Conservation (phyloP, 2,329 filamentous ascomycete species). For the Paracoccidioides lutzii region DNA sequence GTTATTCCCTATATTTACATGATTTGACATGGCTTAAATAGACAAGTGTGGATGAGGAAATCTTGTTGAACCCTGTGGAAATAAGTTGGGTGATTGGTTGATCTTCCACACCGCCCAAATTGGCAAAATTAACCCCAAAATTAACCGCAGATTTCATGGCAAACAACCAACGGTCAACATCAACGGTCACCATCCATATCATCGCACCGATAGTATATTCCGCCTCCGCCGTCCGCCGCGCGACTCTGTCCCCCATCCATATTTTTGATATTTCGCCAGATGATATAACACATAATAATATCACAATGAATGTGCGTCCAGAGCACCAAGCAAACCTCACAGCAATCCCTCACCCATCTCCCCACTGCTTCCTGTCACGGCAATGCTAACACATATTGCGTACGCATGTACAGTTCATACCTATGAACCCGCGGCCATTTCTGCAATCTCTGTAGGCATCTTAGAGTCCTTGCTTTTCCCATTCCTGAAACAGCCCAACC, state of each 20-base stretch:
- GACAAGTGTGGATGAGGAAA: background rate
- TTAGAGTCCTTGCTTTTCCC: background rate
- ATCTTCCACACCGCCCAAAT: background rate
- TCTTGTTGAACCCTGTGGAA: background rate
- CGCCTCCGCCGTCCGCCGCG: background rate
- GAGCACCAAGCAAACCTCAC: background rate
- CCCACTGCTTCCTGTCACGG: background rate
- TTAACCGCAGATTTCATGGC: background rate
- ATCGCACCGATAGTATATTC: background rate
- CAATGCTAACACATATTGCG: background rate
- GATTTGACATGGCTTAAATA: background rate
- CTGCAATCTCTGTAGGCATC: conserved; percentile 71
- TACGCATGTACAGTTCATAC: conserved; percentile 54
- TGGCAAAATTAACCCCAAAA: background rate
- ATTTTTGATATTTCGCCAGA: background rate
- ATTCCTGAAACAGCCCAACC: background rate
- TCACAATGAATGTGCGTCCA: conserved; percentile 1
- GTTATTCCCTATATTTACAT: background rate
- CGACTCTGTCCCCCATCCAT: background rate
- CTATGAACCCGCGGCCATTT: conserved; percentile 92
- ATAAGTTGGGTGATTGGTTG: background rate
- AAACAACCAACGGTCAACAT: background rate
- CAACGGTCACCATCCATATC: background rate
- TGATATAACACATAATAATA: background rate
- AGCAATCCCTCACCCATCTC: too few relatives aligned